Conservation (phyloP, 225 moss, liverwort and hornwort genomes). For the Anthoceros angustus region DNA sequence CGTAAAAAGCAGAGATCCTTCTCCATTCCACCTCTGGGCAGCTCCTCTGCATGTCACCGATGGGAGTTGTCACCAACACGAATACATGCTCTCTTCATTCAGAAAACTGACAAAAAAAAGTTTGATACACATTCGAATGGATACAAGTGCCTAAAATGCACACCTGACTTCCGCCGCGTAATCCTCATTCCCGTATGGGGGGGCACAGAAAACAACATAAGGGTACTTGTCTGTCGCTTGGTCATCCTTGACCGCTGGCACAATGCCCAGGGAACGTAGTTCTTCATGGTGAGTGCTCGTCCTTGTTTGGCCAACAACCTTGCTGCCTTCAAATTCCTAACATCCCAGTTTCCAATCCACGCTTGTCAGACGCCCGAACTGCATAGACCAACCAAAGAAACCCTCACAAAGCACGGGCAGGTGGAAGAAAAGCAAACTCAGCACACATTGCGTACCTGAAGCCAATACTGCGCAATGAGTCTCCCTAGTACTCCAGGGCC, state of each 20-base stretch:
- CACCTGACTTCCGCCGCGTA: conserved; percentile 83
- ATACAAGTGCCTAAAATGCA: background rate
- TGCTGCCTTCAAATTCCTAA: conserved; percentile 48
- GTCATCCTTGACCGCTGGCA: conserved; percentile 46
- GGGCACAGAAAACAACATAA: conserved; percentile 86
- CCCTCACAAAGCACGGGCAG: background rate
- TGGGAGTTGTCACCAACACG: background rate
- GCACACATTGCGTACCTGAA: conserved; percentile 30
- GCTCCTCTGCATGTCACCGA: conserved; percentile 40
- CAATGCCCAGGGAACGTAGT: conserved; percentile 50
- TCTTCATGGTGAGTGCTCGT: conserved; percentile 64
- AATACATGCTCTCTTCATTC: background rate
- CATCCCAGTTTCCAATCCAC: background rate
- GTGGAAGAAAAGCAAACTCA: background rate
- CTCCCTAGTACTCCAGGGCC: conserved; percentile 90
- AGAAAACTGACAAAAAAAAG: background rate
- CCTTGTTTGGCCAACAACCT: conserved; percentile 74
- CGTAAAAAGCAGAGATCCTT: conserved; percentile 74
- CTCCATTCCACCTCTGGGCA: conserved; percentile 79
- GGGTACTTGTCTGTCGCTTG: conserved; percentile 49
- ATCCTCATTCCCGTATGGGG: conserved; percentile 80
- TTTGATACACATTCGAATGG: background rate
- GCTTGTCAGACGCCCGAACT: background rate
- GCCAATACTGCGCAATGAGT: conserved; percentile 60
- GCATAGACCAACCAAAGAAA: background rate